Base-by-base conservation (phyloP, 768 basidiomycete genomes). In the Lactarius pseudohatsudake region DNA sequence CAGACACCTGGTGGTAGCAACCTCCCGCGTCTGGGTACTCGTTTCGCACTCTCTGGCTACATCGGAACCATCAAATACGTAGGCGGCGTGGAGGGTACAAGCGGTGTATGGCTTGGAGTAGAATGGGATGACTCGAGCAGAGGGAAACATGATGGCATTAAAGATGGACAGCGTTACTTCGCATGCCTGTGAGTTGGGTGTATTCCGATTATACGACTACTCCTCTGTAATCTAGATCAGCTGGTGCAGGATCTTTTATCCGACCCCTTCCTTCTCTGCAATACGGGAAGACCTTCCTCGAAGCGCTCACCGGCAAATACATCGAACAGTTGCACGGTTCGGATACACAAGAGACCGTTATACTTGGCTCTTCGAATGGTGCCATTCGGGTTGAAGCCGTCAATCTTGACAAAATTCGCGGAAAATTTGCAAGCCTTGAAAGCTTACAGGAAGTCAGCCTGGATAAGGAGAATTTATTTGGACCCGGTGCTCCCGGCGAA, bases 51-150 rank as follows among this genome's bases (percentile, higher is more conserved):
- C 62, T 77, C 80, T 61, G 84, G 81, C 22, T 74, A 86, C 71
- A 73, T 84, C 54, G 93, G 90, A 2, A 93, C 91, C 4, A 76
- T 96, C 68, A 85, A 77, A 76, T 95, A 84, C 72, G 76, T 83
- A 16, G 94, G 94, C 2, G 69, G 75, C 1, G 86, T 96, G 22
- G 78, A 84, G 20, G 82, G 82, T 16, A 86, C 91, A 0, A 72
- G 77, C 3, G 92, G 91, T 4, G 71, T 76, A 15, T 98, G 96
- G 96, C 81, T 95, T n/a, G 96, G 96, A n/a, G 84, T 98, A 57
- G 96, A 98, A 78, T 98, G 96, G 92, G 96, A 98, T 73, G 88
- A 94, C 72, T 83, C 87, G 22, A 66, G 75, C 9, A 85, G 94
- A 64, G 96, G 96, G 32, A 96, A 91, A 75, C 95, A 98, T 75